Percentiles rank a stretch among this genome's conserved stretches.
These are phyloP conservation scores for Chalara sp. DNA, from an alignment of 2,329 filamentous ascomycete species.

Conservation along the genomic window DNA sequence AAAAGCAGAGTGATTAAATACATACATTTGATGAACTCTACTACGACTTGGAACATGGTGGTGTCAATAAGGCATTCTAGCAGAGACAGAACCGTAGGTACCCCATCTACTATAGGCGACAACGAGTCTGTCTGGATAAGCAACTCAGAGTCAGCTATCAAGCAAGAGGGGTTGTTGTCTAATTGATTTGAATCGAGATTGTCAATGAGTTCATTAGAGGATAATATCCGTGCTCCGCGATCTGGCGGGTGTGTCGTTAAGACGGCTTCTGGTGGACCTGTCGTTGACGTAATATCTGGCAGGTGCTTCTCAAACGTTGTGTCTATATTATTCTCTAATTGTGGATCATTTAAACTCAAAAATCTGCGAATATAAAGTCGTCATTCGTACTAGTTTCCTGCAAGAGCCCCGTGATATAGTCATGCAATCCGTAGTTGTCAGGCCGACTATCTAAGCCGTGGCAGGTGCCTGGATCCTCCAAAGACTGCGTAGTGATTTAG, in stretches of 20 bases:
- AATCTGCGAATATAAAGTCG: background rate
- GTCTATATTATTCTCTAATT: background rate
- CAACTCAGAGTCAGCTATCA: background rate
- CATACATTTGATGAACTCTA: constrained; percentile 1
- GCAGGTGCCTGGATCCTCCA: background rate
- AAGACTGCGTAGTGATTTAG: no score
- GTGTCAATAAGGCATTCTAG: background rate
- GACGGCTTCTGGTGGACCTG: no score
- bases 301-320: background rate
- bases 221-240: background rate
- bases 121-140: background rate
- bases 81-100: background rate
- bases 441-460: background rate
- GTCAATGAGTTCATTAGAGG: background rate
- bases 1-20: background rate
- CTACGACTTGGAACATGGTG: background rate
- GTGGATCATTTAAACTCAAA: background rate
- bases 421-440: background rate
- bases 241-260: background rate
- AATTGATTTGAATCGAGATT: background rate
- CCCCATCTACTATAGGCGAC: background rate
- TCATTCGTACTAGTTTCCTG: background rate
- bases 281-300: background rate
- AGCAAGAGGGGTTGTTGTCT: background rate
- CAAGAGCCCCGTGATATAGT: background rate